Percentiles rank a stretch among this genome's conserved stretches.
Conservation (phyloP, 495 filamentous ascomycete genomes). For the Xylaria longipes region DNA sequence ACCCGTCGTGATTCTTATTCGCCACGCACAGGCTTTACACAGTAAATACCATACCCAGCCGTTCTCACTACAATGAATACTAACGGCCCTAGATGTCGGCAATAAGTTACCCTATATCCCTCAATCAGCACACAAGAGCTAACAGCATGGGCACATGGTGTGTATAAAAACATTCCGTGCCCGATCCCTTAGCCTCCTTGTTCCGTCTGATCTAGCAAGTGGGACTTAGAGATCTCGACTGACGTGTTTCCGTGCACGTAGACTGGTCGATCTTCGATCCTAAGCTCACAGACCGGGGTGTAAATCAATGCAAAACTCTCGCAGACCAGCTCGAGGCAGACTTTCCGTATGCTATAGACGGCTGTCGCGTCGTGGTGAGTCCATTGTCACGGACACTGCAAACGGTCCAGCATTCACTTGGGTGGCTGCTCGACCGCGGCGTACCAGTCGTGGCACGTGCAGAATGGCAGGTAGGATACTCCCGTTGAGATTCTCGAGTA, state of each 20-base stretch:
- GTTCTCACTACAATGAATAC: constrained; percentile 2
- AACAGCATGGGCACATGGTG: constrained; percentile 38
- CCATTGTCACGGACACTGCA: constrained; percentile 58
- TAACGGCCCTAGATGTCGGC: constrained; percentile 33
- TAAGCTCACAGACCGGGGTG: constrained; percentile 34
- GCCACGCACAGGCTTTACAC: constrained; percentile 57
- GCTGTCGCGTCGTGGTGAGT: constrained; percentile 57
- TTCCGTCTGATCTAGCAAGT: too few relatives aligned
- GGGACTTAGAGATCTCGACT: too few relatives aligned
- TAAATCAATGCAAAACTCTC: constrained; percentile 35
- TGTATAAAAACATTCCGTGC: too few relatives aligned
- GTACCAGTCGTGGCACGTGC: constrained; percentile 53
- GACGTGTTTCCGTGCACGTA: too few relatives aligned
- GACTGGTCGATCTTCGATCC: constrained; percentile 38
- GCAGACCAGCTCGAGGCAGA: constrained; percentile 31
- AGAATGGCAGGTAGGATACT: constrained; percentile 52
- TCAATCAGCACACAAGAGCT: constrained; percentile 22
- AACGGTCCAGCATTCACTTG: constrained; percentile 51
- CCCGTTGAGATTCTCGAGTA: constrained; percentile 12
- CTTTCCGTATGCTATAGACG: constrained; percentile 43
- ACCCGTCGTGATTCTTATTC: constrained; percentile 54
- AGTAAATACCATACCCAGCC: constrained; percentile 38
- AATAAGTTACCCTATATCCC: constrained; percentile 32
- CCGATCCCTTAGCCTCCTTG: too few relatives aligned
- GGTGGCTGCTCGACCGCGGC: constrained; percentile 50